Evolutionary conservation across 345 rosid species (phyloP).

Genomic region (Eucalyptus decipiens): DNA sequence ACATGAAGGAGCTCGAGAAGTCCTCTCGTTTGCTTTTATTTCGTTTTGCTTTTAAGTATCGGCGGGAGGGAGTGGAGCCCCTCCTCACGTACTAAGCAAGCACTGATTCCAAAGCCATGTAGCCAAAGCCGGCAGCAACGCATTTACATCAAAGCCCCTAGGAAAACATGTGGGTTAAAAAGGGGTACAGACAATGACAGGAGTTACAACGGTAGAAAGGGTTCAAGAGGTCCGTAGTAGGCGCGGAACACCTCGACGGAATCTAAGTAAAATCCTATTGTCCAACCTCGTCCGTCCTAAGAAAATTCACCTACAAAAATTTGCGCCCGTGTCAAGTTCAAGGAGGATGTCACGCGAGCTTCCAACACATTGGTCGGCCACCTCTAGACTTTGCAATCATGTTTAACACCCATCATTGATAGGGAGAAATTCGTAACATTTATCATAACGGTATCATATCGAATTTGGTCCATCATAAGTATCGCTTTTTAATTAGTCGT

Average conservation of each 20-base stretch:
- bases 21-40: not conserved
- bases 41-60: not conserved
- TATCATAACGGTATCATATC: accelerated
- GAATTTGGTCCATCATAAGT: accelerated
- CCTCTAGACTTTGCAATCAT: not conserved
- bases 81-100: not conserved
- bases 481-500: accelerated
- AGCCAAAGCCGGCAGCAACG: not conserved
- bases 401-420: accelerated
- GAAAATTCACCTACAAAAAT: not conserved
- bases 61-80: not conserved
- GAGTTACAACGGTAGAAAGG: not conserved
- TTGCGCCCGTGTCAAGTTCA: not conserved
- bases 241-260: not conserved
- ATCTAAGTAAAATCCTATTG: not conserved
- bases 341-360: no score
- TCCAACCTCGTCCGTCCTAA: not conserved
- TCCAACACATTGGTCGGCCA: not conserved
- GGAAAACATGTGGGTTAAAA: not conserved
- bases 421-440: accelerated
- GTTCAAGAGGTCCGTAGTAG: not conserved
- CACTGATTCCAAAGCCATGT: not conserved
- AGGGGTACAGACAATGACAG: not conserved
- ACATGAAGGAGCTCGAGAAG: not conserved
- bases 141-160: not conserved